Evolutionary conservation across 495 filamentous ascomycete species (phyloP).

Genomic region (Tetracladium setigerum): DNA sequence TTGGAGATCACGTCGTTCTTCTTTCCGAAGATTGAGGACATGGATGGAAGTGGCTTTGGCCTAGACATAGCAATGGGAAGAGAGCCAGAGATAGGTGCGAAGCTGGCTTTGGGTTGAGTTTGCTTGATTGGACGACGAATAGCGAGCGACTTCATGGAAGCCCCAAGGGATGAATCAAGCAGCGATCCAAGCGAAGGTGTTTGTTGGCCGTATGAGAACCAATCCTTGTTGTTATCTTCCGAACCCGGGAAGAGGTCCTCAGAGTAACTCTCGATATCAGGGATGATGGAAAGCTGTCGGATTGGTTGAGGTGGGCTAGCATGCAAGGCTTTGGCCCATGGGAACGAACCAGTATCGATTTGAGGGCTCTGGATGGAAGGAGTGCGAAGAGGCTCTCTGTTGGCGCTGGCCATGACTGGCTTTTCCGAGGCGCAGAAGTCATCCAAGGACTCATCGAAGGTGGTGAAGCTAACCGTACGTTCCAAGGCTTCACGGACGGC

Average conservation of each 20-base stretch:
- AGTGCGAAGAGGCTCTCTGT: conserved; percentile 91
- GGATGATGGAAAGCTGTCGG: conserved; percentile 81
- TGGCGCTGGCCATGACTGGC: conserved; percentile 65
- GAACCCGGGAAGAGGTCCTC: conserved; percentile 86
- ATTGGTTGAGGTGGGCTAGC: conserved; percentile 62
- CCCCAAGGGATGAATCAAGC: conserved; percentile 64
- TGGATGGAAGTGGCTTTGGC: conserved; percentile 50
- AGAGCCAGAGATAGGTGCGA: conserved; percentile 64
- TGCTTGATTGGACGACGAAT: conserved; percentile 26
- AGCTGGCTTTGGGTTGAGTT: conserved; percentile 37
- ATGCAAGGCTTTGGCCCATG: conserved; percentile 89
- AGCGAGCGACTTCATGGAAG: conserved; percentile 56
- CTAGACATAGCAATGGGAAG: conserved; percentile 65
- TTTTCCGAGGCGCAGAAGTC: conserved; percentile 87
- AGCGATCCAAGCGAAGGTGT: conserved; percentile 75
- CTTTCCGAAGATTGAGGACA: conserved; percentile 73
- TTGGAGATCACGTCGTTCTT: conserved; percentile 73
- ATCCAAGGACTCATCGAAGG: conserved; percentile 82
- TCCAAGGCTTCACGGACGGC: conserved; percentile 68
- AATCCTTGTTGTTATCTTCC: conserved; percentile 60
- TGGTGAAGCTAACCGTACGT: conserved; percentile 85
- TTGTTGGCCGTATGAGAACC: conserved; percentile 62
- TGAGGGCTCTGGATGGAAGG: conserved; percentile 89
- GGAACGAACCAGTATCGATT: conserved; percentile 74
- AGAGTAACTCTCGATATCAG: conserved; percentile 47